phyloP scores from a whole-genome alignment of 306 rosid genomes.

The Cucumis melo region DNA sequence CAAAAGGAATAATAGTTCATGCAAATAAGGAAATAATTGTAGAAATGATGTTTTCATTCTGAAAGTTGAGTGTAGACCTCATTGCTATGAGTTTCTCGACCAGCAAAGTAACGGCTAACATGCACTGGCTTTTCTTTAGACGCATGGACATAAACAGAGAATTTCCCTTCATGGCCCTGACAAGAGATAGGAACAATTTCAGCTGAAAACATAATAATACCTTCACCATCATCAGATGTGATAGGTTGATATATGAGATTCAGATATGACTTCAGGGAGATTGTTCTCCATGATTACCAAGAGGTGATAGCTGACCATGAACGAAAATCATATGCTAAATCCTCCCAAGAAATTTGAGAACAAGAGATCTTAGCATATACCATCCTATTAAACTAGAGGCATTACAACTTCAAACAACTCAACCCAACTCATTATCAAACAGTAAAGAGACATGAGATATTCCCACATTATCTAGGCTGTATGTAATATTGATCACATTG shows the following conservation, averaged over 20 bases:
- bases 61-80: conserved; percentile 35
- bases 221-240: neutral
- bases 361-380: neutral
- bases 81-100: conserved; percentile 72
- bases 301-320: neutral
- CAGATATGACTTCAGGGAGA: neutral
- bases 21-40: neutral
- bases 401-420: neutral
- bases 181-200: conserved; percentile 17
- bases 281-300: neutral
- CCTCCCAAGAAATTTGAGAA: neutral
- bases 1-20: neutral
- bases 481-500: neutral
- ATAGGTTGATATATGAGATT: neutral
- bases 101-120: conserved; percentile 62
- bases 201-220: conserved; percentile 11
- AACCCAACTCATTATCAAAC: neutral
- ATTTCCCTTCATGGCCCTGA: conserved; percentile 98
- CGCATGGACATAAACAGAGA: conserved; percentile 92
- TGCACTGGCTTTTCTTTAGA: conserved; percentile 78
- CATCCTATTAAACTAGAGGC: neutral
- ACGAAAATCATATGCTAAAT: neutral
- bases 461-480: neutral
- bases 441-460: neutral
- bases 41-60: neutral